Evolutionary conservation across 148 eudicot genomes (phyloP), one percentile per base, ranked within the genome.

Genomic region (Chenopodium album): DNA sequence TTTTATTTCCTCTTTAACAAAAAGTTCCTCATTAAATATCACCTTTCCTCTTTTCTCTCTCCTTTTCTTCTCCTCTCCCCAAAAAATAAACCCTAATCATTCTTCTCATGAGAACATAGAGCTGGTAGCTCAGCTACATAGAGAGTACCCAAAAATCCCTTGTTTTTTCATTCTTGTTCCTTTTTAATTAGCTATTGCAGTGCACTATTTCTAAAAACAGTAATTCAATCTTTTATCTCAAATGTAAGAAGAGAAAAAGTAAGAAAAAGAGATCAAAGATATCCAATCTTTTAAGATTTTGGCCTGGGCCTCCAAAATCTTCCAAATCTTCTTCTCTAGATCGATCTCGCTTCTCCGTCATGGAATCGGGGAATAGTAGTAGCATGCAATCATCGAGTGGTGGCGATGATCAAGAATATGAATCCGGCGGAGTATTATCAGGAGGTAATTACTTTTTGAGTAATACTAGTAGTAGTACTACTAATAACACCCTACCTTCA

Each of bases 321-420:
- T 22, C 47, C n/a, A 3, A 8, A 28, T 47, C 23, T 47, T 1
- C 1, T 26, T 29, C 26, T 52, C 46, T 75, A 74, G 72, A 63
- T 81, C 79, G 68, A 69, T 67, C 68, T 81, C 22, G 59, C 28
- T 20, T 44, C 60, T 41, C 44, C 44, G 7, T 6, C 1, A 93
- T 93, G 98, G 95, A 93, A 78, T 90, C 97, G 10, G 93, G 88
- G 22, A 90, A 89, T 68, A 93, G 94, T 83, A 94, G 90, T 44
- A 90, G 95, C 85, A 75, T 92, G 77, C 95, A 93, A 71, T 90
- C 94, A 7, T 90, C 94, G 0, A 89, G 92, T 60, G 92, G 91
- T 1, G 86, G 73, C 3, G 80, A 84, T 14, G 86, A 84, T 60
- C 83, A 91, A 34, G 97, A 93, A 85, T 88, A 87, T 69, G 87